These are phyloP conservation scores for Melanomma pulvis-pyrius DNA, from an alignment of 495 filamentous ascomycete genomes.

Conservation along the genomic window DNA sequence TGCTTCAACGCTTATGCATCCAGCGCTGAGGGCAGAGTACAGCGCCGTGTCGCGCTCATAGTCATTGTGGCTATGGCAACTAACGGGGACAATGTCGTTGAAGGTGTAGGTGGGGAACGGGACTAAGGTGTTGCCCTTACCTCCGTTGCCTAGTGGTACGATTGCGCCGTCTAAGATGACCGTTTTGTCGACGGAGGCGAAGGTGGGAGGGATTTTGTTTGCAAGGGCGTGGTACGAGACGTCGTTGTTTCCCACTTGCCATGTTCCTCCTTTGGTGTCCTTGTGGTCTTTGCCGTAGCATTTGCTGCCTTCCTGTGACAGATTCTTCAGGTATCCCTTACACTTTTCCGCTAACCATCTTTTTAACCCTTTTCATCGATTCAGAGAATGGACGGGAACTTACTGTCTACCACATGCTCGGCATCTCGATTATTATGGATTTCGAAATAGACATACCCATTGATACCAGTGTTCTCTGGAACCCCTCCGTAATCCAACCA, in stretches of 20 bases:
- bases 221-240: slow-evolving; percentile 22
- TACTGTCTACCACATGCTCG: slow-evolving; percentile 9
- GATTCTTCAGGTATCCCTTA: slow-evolving; percentile 6
- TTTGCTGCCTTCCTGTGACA: background rate
- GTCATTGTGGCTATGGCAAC: slow-evolving; percentile 37
- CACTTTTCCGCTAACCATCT: background rate
- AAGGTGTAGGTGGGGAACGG: slow-evolving; percentile 7
- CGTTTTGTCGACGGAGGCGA: slow-evolving; percentile 3
- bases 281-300: slow-evolving; percentile 8
- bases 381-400: background rate
- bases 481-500: slow-evolving; percentile 12
- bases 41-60: slow-evolving; percentile 31
- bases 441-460: slow-evolving; percentile 18
- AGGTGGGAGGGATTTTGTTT: slow-evolving; percentile 8
- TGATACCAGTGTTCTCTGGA: slow-evolving; percentile 5
- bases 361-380: background rate
- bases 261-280: slow-evolving; percentile 18
- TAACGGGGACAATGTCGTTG: slow-evolving; percentile 14
- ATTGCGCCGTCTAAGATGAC: background rate
- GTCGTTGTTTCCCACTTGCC: slow-evolving; percentile 5
- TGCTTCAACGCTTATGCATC: slow-evolving; percentile 43
- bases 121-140: slow-evolving; percentile 8
- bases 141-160: background rate
- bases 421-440: slow-evolving; percentile 12
- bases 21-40: slow-evolving; percentile 34